Conservation (phyloP, 352 stramenopile genomes). For the Elongisporangium prolatum region DNA sequence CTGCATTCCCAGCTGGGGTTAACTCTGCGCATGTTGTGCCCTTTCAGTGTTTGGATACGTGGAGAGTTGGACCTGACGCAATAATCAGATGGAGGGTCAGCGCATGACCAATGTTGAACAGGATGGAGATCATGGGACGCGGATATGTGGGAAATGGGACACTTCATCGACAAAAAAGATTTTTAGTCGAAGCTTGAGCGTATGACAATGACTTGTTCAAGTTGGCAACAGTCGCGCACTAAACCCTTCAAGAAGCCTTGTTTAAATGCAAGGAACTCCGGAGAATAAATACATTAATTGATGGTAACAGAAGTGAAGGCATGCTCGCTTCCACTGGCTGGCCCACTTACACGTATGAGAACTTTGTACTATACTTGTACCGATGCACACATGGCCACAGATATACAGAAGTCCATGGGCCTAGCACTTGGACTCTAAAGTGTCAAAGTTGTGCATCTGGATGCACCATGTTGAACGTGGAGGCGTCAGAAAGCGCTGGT, state of each 20-base stretch:
- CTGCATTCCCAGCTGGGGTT: not conserved
- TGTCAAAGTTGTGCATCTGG: slow-evolving; percentile 75
- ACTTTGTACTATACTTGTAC: not conserved
- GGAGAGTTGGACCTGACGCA: not conserved
- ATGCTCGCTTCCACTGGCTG: not conserved
- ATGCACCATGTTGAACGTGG: slow-evolving; percentile 80
- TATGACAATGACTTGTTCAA: not conserved
- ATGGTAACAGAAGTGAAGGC: not conserved
- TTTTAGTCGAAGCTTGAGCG: not conserved
- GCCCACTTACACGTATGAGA: not conserved
- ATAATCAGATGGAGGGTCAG: not conserved
- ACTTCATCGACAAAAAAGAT: not conserved
- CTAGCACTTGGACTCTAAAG: slow-evolving; percentile 36
- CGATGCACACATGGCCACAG: not conserved
- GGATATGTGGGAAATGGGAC: not conserved
- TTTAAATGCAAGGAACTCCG: not conserved
- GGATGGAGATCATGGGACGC: not conserved
- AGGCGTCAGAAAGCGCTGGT: slow-evolving; percentile 54
- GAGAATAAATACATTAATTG: not conserved
- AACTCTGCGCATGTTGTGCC: not conserved
- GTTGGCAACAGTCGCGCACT: not conserved
- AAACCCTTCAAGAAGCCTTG: not conserved
- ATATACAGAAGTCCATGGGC: not conserved
- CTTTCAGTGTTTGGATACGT: not conserved
- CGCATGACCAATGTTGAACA: not conserved